Percentiles rank a stretch among this genome's conserved stretches.
Conservation (phyloP, 345 rosid species). For the Salix koriyanagi region DNA sequence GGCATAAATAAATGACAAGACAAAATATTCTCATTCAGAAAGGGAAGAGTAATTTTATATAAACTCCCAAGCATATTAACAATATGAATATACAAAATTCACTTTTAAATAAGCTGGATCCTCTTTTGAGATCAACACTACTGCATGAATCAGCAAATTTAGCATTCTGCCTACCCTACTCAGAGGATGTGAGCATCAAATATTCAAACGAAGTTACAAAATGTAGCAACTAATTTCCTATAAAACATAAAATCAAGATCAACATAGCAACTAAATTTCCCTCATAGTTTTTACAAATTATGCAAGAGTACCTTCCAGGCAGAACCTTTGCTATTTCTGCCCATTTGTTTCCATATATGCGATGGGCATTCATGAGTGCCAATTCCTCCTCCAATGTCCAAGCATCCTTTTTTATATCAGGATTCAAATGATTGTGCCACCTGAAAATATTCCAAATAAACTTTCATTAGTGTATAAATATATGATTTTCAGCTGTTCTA, state of each 20-base stretch:
- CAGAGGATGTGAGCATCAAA: neutral
- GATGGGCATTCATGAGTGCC: slow-evolving; percentile 79
- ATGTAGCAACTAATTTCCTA: neutral
- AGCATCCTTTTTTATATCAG: slow-evolving; percentile 87
- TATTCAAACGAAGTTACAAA: neutral
- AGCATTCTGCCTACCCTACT: neutral
- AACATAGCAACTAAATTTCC: slow-evolving; percentile 1
- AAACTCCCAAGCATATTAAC: neutral
- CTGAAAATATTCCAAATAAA: slow-evolving; percentile 37
- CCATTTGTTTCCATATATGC: slow-evolving; percentile 79
- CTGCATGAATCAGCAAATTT: neutral
- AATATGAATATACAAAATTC: neutral
- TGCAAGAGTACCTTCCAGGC: slow-evolving; percentile 78
- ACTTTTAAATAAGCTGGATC: neutral
- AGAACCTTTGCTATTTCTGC: slow-evolving; percentile 95
- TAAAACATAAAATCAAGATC: neutral
- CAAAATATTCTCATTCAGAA: neutral
- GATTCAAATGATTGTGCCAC: slow-evolving; percentile 99
- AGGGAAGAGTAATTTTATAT: neutral
- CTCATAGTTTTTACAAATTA: neutral
- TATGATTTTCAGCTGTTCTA: neutral
- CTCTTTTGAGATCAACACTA: neutral
- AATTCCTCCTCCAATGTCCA: slow-evolving; percentile 89
- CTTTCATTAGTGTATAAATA: neutral
- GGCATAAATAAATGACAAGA: neutral